These are phyloP conservation scores for Phylloporus sp. DNA, from an alignment of 1,284 basidiomycete species.

Conservation along the genomic window DNA sequence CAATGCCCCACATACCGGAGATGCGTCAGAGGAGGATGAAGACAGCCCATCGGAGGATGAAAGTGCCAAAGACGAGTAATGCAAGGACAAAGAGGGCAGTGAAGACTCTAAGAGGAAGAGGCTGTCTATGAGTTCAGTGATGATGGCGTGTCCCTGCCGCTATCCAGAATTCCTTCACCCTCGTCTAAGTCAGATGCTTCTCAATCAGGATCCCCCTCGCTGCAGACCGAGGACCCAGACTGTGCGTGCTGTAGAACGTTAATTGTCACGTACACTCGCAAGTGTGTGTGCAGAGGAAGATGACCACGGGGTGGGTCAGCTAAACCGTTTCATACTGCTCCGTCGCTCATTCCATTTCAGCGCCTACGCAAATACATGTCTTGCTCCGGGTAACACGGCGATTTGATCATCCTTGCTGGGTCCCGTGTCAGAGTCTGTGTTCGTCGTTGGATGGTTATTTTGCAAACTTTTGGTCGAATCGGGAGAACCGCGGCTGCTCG, in stretches of 20 bases:
- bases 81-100: too few species aligned
- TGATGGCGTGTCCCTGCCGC: too few species aligned
- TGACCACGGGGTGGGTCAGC: constrained; percentile 64
- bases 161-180: constrained; percentile 14
- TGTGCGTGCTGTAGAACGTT: constrained; percentile 62
- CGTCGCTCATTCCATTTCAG: constrained; percentile 42
- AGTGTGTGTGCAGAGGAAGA: constrained; percentile 61
- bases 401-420: constrained; percentile 76
- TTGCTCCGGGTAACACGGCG: constrained; percentile 74
- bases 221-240: constrained; percentile 55
- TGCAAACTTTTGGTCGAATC: constrained; percentile 47
- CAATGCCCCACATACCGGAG: neutral
- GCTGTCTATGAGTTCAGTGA: too few species aligned
- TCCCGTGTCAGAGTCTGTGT: constrained; percentile 68
- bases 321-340: constrained; percentile 7
- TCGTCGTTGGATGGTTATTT: constrained; percentile 51
- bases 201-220: constrained; percentile 6
- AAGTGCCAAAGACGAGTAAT: too few species aligned
- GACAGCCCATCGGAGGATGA: too few species aligned
- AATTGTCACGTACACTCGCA: constrained; percentile 69
- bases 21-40: too few species aligned
- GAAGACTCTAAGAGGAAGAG: too few species aligned
- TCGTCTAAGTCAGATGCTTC: constrained; percentile 20
- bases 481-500: constrained; percentile 17
- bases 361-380: constrained; percentile 74